Evolutionary conservation across 148 eudicot genomes (phyloP).

Genomic region (Bassia scoparia): DNA sequence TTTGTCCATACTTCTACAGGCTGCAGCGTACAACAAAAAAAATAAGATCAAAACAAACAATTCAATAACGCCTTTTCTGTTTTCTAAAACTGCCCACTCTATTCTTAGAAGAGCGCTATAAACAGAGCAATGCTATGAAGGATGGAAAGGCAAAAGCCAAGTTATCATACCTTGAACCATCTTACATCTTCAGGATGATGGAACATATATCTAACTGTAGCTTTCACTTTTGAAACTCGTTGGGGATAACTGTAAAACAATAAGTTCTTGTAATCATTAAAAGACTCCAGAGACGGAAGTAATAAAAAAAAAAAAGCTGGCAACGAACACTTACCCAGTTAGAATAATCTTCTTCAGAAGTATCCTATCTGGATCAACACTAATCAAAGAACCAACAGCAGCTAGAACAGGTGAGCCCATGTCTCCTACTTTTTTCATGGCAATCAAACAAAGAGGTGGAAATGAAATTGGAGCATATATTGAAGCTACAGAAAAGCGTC

Average conservation of each 20-base stretch:
- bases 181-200: constrained; percentile 93
- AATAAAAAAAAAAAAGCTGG: background rate
- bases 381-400: constrained; percentile 75
- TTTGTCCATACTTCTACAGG: constrained; percentile 90
- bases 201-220: constrained; percentile 87
- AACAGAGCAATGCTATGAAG: background rate
- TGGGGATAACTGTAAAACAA: constrained; percentile 78
- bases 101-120: background rate
- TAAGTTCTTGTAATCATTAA: background rate
- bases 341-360: constrained; percentile 74
- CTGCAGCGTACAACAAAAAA: constrained; percentile 39
- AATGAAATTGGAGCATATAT: constrained; percentile 88
- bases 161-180: constrained; percentile 87
- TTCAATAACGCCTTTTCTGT: background rate
- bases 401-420: constrained; percentile 49
- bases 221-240: constrained; percentile 86
- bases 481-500: constrained; percentile 80
- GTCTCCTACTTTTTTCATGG: constrained; percentile 51
- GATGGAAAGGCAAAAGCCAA: constrained; percentile 13
- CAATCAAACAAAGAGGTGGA: constrained; percentile 75
- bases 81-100: background rate
- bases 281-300: background rate
- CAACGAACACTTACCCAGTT: constrained; percentile 61
- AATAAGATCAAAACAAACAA: constrained; percentile 2
- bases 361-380: constrained; percentile 80